A percentile compares a stretch with the other conserved stretches of the same genome.
Evolutionary conservation across 2,329 filamentous ascomycete species (phyloP).

Genomic region (Arthroderma uncinatum): DNA sequence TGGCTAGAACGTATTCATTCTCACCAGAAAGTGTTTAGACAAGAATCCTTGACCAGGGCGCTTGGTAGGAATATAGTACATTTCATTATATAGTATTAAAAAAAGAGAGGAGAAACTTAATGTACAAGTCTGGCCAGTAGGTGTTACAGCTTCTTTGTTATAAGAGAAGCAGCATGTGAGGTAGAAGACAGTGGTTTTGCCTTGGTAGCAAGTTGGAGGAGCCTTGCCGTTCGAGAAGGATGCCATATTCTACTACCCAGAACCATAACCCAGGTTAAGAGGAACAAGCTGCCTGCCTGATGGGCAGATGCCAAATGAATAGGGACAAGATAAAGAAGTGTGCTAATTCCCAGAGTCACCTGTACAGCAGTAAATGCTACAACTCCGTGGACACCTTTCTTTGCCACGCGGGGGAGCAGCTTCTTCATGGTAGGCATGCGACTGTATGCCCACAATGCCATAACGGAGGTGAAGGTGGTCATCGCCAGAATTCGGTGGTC

Average conservation of each 20-base stretch:
- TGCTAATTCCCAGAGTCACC: conserved; percentile 76
- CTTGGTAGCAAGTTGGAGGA: conserved; percentile 43
- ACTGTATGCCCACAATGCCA: conserved; percentile 70
- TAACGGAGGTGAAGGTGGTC: conserved; percentile 71
- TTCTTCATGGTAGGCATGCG: conserved; percentile 55
- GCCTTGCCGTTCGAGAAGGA: conserved; percentile 51
- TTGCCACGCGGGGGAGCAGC: conserved; percentile 45
- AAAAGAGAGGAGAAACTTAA: neutral
- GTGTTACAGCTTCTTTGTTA: neutral
- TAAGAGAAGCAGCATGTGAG: neutral
- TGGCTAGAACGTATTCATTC: too few species aligned
- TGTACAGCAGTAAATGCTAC: conserved; percentile 75
- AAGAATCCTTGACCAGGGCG: neutral
- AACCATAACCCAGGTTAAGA: conserved; percentile 72
- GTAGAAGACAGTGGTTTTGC: conserved; percentile 15
- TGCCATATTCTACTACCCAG: conserved; percentile 68
- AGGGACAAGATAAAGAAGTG: conserved; percentile 87
- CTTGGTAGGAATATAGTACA: conserved; percentile 12
- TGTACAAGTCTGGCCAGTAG: neutral
- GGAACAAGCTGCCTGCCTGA: conserved; percentile 76
- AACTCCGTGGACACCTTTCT: conserved; percentile 62
- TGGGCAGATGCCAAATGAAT: conserved; percentile 78
- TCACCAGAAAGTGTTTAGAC: too few species aligned
- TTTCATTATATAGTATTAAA: neutral
- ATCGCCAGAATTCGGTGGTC: conserved; percentile 89